Percentiles rank a stretch among this genome's conserved stretches.
Evolutionary conservation across 1,139 yeast species (phyloP).

Genomic region (Fermentozyma sake): DNA sequence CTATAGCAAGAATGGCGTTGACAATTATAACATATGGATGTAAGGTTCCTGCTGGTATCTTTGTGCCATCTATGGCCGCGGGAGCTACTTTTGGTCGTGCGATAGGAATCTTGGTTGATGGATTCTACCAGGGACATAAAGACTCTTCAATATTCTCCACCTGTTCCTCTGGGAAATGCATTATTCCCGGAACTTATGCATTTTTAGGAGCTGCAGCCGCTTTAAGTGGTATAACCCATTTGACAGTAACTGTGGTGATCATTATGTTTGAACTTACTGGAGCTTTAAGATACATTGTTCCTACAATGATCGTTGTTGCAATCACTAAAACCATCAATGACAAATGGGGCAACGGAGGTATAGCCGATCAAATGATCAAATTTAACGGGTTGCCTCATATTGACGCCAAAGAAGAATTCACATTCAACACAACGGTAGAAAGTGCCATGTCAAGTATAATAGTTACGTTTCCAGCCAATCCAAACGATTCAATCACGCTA

Average conservation of each 20-base stretch:
- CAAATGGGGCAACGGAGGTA: conserved; percentile 75
- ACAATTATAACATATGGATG: conserved; percentile 87
- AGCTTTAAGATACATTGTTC: conserved; percentile 82
- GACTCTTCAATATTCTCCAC: conserved; percentile 44
- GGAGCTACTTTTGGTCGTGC: conserved; percentile 94
- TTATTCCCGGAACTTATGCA: conserved; percentile 92
- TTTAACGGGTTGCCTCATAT: conserved; percentile 87
- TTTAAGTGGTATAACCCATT: conserved; percentile 85
- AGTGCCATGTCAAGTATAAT: conserved; percentile 64
- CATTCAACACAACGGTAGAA: conserved; percentile 48
- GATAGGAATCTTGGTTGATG: conserved; percentile 66
- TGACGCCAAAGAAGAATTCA: conserved; percentile 67
- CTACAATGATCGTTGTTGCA: conserved; percentile 94
- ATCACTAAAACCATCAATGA: conserved; percentile 79
- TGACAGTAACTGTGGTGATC: conserved; percentile 89
- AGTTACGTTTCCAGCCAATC: conserved; percentile 43
- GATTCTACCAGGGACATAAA: conserved; percentile 42
- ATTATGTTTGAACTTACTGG: conserved; percentile 96
- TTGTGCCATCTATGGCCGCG: conserved; percentile 95
- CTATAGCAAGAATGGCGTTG: conserved; percentile 62
- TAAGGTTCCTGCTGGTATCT: conserved; percentile 92
- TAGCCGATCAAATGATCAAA: conserved; percentile 90
- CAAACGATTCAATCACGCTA: conserved; percentile 26
- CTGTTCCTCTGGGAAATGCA: conserved; percentile 49
- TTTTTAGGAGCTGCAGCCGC: conserved; percentile 98